Base-by-base conservation (phyloP, 1,284 basidiomycete genomes). In the Apiotrichum akiyoshidainum region DNA sequence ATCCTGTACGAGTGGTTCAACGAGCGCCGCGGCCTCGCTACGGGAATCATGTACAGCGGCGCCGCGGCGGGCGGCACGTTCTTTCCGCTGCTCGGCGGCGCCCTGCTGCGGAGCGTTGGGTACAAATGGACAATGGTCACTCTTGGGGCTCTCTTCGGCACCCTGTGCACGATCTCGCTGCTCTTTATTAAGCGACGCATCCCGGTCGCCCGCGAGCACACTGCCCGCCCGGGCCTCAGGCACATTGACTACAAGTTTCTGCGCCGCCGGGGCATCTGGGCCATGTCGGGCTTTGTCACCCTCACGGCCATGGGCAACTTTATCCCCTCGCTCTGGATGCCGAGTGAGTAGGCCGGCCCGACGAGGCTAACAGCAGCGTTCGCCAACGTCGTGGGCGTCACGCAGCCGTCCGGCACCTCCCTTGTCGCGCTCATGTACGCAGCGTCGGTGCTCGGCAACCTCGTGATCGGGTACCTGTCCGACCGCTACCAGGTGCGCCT, bases 1-100 rank as follows among this genome's bases (percentile, higher is more conserved):
- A 62, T 74, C 41, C 49, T 78, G 14, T 77, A 74, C 64, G 71
- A 75, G 52, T 77, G 76, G 76, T 79, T 75, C 59, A 59, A 68
- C 40, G 61, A 59, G 2, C 59, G 61, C 37, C 67, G 76, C 48
- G 77, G 77, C 11, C 59, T 77, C 2, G 78, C 76, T 0, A 63
- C 66, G 2, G 76, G 73, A 0, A 71, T 76, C 51, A 70, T 78
- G 67, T 77, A 69, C 63, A 66, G 68, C 13, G 75, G 77, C 16
- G 72, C 74, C 4, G 77, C 75, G 3, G 56, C 66, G 1, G 74
- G 75, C 10, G 78, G 76, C 19, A 67, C 26, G 4, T 31, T 75
- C 40, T 76, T 75, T 55, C 76, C 76, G 2, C 69, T 75, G 50
- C 50, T 79, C 22, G 68, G 76, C 22, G 55, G 60, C 45, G 67